Percentiles rank a stretch among this genome's conserved stretches.
Evolutionary conservation across 768 basidiomycete genomes (phyloP).

Genomic region (Atractiella rhizophila): DNA sequence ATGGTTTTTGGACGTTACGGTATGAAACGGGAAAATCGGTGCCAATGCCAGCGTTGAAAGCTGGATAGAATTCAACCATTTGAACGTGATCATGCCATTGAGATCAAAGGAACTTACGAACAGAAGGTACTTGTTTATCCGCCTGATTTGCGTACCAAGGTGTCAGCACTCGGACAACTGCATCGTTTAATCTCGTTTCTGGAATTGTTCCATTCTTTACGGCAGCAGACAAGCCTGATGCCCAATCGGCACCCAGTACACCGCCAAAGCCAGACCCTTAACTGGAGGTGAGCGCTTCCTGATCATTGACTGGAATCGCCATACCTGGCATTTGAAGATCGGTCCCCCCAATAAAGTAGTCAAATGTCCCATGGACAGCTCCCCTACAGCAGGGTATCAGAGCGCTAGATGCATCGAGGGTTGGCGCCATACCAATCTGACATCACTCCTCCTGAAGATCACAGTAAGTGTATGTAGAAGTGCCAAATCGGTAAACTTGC

Average conservation of each 20-base stretch:
- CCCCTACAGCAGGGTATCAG: too few species aligned
- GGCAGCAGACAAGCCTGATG: conserved; percentile 18
- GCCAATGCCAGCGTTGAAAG: conserved; percentile 1
- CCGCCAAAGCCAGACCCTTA: conserved; percentile 2
- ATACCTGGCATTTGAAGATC: conserved; percentile 9
- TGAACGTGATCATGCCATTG: too few species aligned
- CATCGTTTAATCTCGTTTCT: conserved; percentile 33
- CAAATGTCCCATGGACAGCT: too few species aligned
- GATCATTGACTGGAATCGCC: neutral
- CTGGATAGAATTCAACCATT: neutral
- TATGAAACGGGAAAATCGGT: neutral
- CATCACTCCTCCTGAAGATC: too few species aligned
- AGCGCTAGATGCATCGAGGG: neutral
- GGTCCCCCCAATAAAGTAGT: conserved; percentile 3
- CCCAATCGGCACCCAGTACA: conserved; percentile 6
- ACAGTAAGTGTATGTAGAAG: too few species aligned
- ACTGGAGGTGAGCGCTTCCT: neutral
- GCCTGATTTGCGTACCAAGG: conserved; percentile 4
- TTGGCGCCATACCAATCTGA: neutral
- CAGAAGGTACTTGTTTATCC: too few species aligned
- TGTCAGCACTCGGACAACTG: conserved; percentile 31
- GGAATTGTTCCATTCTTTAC: conserved; percentile 51
- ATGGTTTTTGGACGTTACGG: conserved; percentile 5
- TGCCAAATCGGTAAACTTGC: conserved; percentile 6
- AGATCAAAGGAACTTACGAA: too few species aligned